phyloP scores from a whole-genome alignment of 192 early-diverging fungal species.

The Rhizophagus prolifer region DNA sequence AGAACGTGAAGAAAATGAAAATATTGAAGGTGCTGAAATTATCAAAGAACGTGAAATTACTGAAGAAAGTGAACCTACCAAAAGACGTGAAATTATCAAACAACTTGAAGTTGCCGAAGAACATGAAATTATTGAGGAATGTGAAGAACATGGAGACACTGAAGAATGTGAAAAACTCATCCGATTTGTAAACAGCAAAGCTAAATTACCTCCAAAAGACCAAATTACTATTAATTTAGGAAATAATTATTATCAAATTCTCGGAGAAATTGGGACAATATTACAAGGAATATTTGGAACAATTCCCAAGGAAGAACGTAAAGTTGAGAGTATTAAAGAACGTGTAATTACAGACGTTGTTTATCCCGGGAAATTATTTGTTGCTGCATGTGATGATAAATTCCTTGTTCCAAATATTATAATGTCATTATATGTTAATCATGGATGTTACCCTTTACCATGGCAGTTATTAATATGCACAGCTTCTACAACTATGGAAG shows the following conservation, averaged over 20 bases:
- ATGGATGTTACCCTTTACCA: constrained; percentile 22
- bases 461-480: constrained; percentile 30
- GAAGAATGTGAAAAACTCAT: background rate
- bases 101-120: too few relatives aligned
- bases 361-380: constrained; percentile 20
- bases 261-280: background rate
- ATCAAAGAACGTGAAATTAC: too few relatives aligned
- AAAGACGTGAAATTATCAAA: too few relatives aligned
- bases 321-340: background rate
- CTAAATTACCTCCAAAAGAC: background rate
- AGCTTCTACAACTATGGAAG: constrained; percentile 28
- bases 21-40: too few relatives aligned
- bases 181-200: background rate
- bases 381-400: constrained; percentile 30
- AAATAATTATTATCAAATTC: background rate
- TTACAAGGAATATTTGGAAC: constrained; percentile 9
- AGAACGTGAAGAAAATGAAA: too few relatives aligned
- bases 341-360: constrained; percentile 9
- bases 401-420: constrained; percentile 27
- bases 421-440: constrained; percentile 28
- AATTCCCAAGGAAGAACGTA: background rate
- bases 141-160: too few relatives aligned
- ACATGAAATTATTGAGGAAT: too few relatives aligned
- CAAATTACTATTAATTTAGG: background rate
- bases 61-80: too few relatives aligned